Conservation (phyloP, 805 yeast species). For the Kluyveromyces nonfermentans region DNA sequence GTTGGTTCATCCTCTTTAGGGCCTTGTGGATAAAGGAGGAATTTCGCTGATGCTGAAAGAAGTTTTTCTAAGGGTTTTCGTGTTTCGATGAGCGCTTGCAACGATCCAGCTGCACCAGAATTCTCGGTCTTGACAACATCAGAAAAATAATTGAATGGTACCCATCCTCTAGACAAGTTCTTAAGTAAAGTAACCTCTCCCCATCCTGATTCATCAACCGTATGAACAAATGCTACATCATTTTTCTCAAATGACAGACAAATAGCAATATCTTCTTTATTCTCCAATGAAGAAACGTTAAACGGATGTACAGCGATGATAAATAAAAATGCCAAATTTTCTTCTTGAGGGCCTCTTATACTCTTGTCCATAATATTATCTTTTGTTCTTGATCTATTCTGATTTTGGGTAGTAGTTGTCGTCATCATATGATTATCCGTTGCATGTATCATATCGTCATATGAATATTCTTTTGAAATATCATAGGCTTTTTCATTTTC, state of each 20-base stretch:
- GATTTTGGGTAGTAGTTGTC: not conserved
- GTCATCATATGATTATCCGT: not conserved
- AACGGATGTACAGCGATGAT: constrained; percentile 51
- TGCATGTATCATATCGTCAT: not conserved
- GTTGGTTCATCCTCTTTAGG: constrained; percentile 35
- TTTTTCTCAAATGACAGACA: constrained; percentile 63
- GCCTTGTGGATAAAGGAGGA: constrained; percentile 54
- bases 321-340: constrained; percentile 45
- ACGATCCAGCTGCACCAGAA: not conserved
- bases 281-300: constrained; percentile 48
- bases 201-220: constrained; percentile 78
- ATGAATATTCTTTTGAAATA: not conserved
- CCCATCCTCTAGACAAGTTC: constrained; percentile 67
- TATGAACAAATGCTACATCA: constrained; percentile 69
- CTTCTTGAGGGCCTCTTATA: constrained; percentile 19
- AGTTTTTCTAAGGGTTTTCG: constrained; percentile 46
- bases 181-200: constrained; percentile 71
- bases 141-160: constrained; percentile 71
- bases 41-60: constrained; percentile 55
- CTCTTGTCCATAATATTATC: not conserved
- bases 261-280: constrained; percentile 57
- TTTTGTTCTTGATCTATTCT: not conserved
- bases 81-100: constrained; percentile 19
- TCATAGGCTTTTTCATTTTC: not conserved
- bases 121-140: constrained; percentile 29